Evolutionary conservation across 139 green algal species (phyloP).

Genomic region (Chlorella sp.): DNA sequence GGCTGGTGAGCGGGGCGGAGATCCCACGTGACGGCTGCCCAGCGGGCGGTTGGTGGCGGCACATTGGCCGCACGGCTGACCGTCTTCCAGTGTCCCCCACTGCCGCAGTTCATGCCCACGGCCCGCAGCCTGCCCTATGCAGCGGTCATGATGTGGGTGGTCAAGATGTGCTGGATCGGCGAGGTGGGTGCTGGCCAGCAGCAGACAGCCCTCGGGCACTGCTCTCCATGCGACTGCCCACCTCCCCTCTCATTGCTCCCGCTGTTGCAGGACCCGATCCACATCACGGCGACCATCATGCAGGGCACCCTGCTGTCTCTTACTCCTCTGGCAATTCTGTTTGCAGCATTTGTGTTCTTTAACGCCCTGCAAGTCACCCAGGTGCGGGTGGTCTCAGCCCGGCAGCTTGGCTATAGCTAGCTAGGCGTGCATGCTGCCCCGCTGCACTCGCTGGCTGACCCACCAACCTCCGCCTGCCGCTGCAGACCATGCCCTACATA

Average conservation of each 20-base stretch:
- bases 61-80: too few relatives aligned
- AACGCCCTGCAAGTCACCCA: conserved; percentile 45
- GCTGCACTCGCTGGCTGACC: too few relatives aligned
- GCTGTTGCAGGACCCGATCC: neutral
- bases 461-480: neutral
- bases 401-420: too few relatives aligned
- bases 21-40: too few relatives aligned
- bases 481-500: conserved; percentile 49
- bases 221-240: too few relatives aligned
- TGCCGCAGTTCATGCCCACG: conserved; percentile 33
- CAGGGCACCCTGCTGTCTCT: conserved; percentile 44
- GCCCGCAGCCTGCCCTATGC: conserved; percentile 37
- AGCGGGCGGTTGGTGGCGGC: too few relatives aligned
- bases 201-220: neutral
- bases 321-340: conserved; percentile 50
- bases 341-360: conserved; percentile 52
- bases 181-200: neutral
- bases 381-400: too few relatives aligned
- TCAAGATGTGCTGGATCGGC: conserved; percentile 38
- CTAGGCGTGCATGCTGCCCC: too few relatives aligned
- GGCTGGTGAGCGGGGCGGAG: neutral
- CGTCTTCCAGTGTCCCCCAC: neutral
- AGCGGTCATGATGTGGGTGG: conserved; percentile 36
- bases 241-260: too few relatives aligned
- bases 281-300: conserved; percentile 29